These are phyloP conservation scores for Chalaropsis thielavioides DNA, from an alignment of 2,329 filamentous ascomycete species.

Conservation along the genomic window DNA sequence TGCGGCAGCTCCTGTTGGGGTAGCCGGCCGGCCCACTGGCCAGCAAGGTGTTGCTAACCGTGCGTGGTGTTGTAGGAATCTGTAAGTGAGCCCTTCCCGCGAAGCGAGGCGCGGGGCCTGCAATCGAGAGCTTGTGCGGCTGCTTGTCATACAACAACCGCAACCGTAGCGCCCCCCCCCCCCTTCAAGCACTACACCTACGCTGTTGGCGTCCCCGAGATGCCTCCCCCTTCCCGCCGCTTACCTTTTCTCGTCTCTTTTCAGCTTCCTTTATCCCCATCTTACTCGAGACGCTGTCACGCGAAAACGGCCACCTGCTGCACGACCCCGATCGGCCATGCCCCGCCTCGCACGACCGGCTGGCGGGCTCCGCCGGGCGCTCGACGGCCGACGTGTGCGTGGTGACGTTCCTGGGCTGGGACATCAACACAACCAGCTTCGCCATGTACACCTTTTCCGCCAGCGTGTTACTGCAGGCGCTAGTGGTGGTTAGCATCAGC, in stretches of 20 bases:
- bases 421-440: constrained; percentile 92
- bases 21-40: not conserved
- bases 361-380: constrained; percentile 20
- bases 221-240: not conserved
- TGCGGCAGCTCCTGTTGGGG: too few species aligned
- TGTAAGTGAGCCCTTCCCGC: constrained; percentile 20
- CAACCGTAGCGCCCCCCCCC: too few species aligned
- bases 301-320: constrained; percentile 78
- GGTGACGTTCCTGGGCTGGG: constrained; percentile 62
- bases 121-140: too few species aligned
- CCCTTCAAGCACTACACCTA: too few species aligned
- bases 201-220: too few species aligned
- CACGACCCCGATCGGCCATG: constrained; percentile 66
- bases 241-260: not conserved
- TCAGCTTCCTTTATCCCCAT: constrained; percentile 89
- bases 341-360: constrained; percentile 44
- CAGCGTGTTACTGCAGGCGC: constrained; percentile 74
- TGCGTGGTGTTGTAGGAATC: constrained; percentile 20
- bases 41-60: constrained; percentile 6
- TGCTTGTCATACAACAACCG: too few species aligned
- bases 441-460: constrained; percentile 97
- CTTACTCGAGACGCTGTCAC: constrained; percentile 79
- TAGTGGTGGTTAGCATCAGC: constrained; percentile 91
- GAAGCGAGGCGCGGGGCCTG: too few species aligned
- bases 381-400: constrained; percentile 49